Base-by-base conservation (phyloP, 306 rosid genomes). In the Parietaria judaica region DNA sequence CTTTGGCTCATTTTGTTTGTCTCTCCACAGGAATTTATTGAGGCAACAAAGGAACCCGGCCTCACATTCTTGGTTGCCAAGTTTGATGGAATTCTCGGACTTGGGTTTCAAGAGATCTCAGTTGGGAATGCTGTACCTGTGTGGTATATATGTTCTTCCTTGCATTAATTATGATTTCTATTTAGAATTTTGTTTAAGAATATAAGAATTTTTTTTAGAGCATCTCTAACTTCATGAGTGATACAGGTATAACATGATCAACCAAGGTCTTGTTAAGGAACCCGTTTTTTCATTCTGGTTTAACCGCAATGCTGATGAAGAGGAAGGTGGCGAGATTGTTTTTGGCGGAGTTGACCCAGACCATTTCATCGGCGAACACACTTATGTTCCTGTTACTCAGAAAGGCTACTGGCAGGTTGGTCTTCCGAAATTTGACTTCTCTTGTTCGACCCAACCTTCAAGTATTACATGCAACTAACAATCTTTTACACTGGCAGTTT, bases 361-460 rank as follows among this genome's bases (percentile, higher is more conserved):
- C 61, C 97, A 83, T 67, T 81, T 61, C 66, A 76, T 60, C 70
- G 95, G 97, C 54, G 78, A 86, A 50, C 97, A 86, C 70, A 84
- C 97, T 50, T 90, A 80, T 72, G 95, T 81, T 61, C 97, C 97
- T 14, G 79, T 90, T 66, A 77, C 94, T 0, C 75, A 66, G 58
- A 76, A 90, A 52, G 95, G 95, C 43, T 90, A 90, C 71, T 90
- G 95, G 97, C 94, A 90, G 97, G 97, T 86, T 74, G 50, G 82
- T 74, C 50, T 36, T 56, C 36, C 11, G 4, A 43, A 65, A 9
- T 31, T 70, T 16, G n/a, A 15, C 36, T 36, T 54, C 47, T 35
- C 62, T 39, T 16, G 51, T 41, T 41, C 56, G 2, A 4, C 16
- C 38, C 39, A 41, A 55, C 50, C 10, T 48, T 44, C 38, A 9